Evolutionary conservation across 2,329 filamentous ascomycete species (phyloP).

Genomic region (Arthrobotrys musiformis): DNA sequence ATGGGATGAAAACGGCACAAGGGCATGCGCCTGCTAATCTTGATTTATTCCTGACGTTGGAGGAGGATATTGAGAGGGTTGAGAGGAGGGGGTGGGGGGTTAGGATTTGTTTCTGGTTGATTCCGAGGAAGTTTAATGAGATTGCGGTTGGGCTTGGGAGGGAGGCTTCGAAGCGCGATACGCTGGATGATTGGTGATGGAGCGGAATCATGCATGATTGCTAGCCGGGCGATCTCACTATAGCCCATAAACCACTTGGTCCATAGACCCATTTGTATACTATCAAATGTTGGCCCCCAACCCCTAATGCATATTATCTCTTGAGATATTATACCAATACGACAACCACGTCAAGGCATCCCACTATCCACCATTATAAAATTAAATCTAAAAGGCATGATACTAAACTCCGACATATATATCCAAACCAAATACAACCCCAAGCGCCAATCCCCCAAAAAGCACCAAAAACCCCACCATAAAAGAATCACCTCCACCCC

Average conservation of each 20-base stretch:
- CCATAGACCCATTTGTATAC: no score
- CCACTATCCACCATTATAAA: no score
- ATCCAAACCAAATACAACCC: no score
- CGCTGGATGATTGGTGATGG: neutral
- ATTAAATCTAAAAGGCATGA: no score
- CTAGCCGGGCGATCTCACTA: no score
- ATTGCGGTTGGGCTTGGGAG: slow-evolving; percentile 28
- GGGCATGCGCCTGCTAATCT: slow-evolving; percentile 4
- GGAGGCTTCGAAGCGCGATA: neutral
- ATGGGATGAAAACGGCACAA: neutral
- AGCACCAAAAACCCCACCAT: neutral
- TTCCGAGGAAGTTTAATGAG: slow-evolving; percentile 13
- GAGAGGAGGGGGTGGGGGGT: neutral
- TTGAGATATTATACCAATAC: no score
- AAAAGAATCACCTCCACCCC: slow-evolving; percentile 75
- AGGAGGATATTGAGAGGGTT: neutral
- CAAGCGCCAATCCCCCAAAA: no score
- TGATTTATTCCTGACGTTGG: neutral
- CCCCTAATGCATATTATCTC: no score
- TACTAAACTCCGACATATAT: no score
- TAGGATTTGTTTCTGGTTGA: slow-evolving; percentile 20
- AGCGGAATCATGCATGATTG: neutral
- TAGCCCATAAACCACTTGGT: no score
- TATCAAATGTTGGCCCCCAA: no score
- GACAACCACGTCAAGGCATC: no score